Percentiles rank a stretch among this genome's conserved stretches.
Evolutionary conservation across 306 rosid species (phyloP).

Genomic region (Vigna reflexopilosa): DNA sequence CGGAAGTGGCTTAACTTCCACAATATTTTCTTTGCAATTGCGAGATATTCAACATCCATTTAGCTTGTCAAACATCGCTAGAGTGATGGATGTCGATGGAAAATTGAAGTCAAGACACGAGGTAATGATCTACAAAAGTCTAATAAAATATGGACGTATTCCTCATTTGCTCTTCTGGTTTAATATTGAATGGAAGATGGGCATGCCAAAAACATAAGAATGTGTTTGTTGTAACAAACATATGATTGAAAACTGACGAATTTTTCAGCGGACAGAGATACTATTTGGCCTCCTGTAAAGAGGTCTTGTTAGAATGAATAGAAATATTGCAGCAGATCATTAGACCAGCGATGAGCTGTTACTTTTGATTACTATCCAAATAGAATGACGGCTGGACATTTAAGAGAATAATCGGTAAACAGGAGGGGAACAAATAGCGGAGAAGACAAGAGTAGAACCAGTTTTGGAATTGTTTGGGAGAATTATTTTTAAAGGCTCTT

Average conservation of each 20-base stretch:
- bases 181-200: neutral
- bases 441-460: neutral
- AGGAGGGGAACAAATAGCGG: neutral
- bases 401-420: neutral
- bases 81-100: slow-evolving; percentile 71
- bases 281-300: neutral
- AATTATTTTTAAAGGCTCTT: neutral
- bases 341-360: neutral
- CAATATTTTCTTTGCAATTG: slow-evolving; percentile 86
- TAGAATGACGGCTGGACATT: neutral
- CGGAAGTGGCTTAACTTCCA: slow-evolving; percentile 91
- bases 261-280: neutral
- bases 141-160: slow-evolving; percentile 17
- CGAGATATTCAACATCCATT: slow-evolving; percentile 70
- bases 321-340: neutral
- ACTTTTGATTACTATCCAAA: neutral
- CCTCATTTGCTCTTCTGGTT: neutral
- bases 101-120: slow-evolving; percentile 93
- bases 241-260: neutral
- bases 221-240: neutral
- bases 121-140: slow-evolving; percentile 59
- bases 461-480: neutral
- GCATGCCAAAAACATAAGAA: slow-evolving; percentile 7
- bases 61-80: slow-evolving; percentile 84
- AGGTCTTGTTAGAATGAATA: neutral